Conservation (phyloP, 768 basidiomycete species). For the Amanita rubescens region DNA sequence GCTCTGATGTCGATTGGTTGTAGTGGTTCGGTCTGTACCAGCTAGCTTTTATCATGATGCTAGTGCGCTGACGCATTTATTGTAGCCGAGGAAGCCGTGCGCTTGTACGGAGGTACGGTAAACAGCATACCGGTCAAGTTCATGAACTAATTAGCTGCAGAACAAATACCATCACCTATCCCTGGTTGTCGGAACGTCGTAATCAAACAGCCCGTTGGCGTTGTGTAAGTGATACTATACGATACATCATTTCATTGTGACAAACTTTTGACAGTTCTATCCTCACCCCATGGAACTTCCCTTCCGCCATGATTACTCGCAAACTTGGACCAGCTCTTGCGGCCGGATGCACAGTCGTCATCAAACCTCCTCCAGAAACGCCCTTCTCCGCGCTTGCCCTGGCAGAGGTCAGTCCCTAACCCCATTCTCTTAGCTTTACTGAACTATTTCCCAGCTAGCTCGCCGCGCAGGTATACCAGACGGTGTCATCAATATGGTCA, state of each 20-base stretch:
- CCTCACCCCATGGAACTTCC: slow-evolving; percentile 89
- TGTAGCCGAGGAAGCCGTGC: slow-evolving; percentile 84
- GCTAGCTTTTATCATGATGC: neutral
- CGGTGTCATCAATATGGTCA: slow-evolving; percentile 92
- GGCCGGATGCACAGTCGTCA: slow-evolving; percentile 92
- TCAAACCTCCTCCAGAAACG: slow-evolving; percentile 93
- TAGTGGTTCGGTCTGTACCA: slow-evolving; percentile 73
- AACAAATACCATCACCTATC: slow-evolving; percentile 74
- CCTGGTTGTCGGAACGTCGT: slow-evolving; percentile 73
- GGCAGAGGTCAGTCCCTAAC: slow-evolving; percentile 55
- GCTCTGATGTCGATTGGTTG: slow-evolving; percentile 1
- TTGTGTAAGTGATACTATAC: slow-evolving; percentile 13
- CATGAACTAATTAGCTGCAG: slow-evolving; percentile 26
- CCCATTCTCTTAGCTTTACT: too few species aligned
- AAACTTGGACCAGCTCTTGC: slow-evolving; percentile 86
- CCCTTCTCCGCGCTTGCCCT: slow-evolving; percentile 90
- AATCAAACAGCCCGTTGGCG: slow-evolving; percentile 89
- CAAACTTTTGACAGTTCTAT: slow-evolving; percentile 51
- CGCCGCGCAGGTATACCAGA: slow-evolving; percentile 88
- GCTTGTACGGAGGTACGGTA: slow-evolving; percentile 74
- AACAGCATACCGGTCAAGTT: neutral
- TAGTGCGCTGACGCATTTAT: slow-evolving; percentile 8
- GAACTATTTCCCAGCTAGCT: slow-evolving; percentile 46
- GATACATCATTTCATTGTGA: too few species aligned
- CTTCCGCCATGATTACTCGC: slow-evolving; percentile 91